Base-by-base conservation (phyloP, 164 flowering plant genomes). In the Sextonia rubra region DNA sequence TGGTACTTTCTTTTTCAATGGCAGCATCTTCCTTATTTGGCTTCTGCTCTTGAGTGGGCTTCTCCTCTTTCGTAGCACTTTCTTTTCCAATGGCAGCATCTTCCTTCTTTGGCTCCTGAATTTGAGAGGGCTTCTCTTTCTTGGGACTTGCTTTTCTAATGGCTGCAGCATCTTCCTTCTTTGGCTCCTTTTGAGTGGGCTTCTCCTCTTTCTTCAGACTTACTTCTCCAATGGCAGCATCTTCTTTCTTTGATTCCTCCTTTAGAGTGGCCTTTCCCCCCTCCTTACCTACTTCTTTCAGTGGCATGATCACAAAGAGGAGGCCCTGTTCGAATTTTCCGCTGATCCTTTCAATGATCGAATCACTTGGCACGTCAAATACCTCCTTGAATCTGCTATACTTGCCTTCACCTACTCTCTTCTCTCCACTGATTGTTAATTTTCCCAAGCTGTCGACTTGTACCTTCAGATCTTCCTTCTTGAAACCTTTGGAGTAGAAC, bases 241-340 rank as follows among this genome's bases (percentile, higher is more conserved):
- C 44, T 52, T 52, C n/a, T 12, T 52, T 52, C 58, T 52, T 17
- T 3, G 58, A 4, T 12, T 6, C 44, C 44, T 32, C 9, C 44
- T 32, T 37, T 37, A 5, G 44, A 37, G 44, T 37, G 44, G 58
- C 3, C 58, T 52, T 52, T 52, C 12, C 58, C 56, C 12, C 56
- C 12, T 52, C 20, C 56, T 52, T 52, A 12, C 4, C 20, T 29
- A 1, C 47, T 56, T 18, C 68, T 72, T 64, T 76, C 80, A 80
- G 87, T 26, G 91, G 91, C 63, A 91, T 75, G 27, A 75, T 80
- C 2, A 88, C 75, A n/a, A 77, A 73, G 14, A 88, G 85, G 56
- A 82, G 71, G 22, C 80, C 88, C 1, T 75, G 78, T 1, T 85
- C 85, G 27, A 87, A 85, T 69, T 76, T 79, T 2, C 81, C 85